Evolutionary conservation across 2,329 filamentous ascomycete species (phyloP).

Genomic region (Fusarium fracticaudum): DNA sequence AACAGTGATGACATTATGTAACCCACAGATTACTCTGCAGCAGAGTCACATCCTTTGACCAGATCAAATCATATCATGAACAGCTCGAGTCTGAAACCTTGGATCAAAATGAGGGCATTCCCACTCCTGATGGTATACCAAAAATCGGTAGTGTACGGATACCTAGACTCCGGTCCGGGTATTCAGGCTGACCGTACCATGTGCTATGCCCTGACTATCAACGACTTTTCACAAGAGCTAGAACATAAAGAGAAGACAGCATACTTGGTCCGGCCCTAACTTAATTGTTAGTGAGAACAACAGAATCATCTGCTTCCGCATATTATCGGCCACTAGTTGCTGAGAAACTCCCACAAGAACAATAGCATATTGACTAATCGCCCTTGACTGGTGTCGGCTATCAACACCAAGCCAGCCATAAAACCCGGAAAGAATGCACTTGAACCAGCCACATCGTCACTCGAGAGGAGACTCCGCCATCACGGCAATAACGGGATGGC

Average conservation of each 20-base stretch:
- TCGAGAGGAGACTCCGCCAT: conserved; percentile 17
- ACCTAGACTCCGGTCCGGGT: neutral
- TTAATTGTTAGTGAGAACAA: neutral
- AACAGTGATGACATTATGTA: neutral
- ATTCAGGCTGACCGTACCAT: neutral
- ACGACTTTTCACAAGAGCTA: neutral
- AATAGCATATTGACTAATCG: neutral
- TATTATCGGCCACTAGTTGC: neutral
- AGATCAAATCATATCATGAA: neutral
- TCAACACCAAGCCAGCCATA: neutral
- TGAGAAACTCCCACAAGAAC: neutral
- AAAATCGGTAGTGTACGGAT: neutral
- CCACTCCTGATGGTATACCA: neutral
- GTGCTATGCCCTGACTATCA: neutral
- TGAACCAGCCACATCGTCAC: conserved; percentile 28
- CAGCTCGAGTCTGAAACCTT: neutral
- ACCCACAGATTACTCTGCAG: neutral
- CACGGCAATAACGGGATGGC: conserved; percentile 30
- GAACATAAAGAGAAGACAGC: neutral
- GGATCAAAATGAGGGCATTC: conserved; percentile 25
- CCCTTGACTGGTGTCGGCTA: neutral
- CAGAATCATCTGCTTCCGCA: neutral
- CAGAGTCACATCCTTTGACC: neutral
- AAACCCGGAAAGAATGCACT: conserved; percentile 4
- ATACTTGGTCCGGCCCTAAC: neutral